Evolutionary conservation across 2,329 filamentous ascomycete genomes (phyloP), one percentile per base, ranked within the genome.

Genomic region (Aspergillus awamori): DNA sequence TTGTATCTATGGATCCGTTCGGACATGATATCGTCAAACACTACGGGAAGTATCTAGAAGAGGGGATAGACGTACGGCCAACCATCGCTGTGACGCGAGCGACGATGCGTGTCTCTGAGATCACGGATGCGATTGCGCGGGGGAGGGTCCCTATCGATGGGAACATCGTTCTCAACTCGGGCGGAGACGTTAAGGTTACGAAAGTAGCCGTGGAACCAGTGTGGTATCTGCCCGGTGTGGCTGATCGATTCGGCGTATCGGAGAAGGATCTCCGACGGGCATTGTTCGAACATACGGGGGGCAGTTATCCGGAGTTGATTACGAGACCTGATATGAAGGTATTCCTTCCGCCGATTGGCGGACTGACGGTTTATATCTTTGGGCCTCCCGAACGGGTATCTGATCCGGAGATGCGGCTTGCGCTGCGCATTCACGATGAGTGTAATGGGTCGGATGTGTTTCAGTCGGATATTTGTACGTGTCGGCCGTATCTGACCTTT

Each of bases 391-490:
- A 91, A 56, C 96, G 95, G 74, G 95, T 98, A 87, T 91, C 92
- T 5, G 91, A 98, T 73, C 89, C 92, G 51, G 91, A 89, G 57
- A 88, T 88, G 59, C 87, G 86, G 63, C 83, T 98, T 43, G 92
- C 95, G 15, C 82, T 98, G 61, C 88, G 95, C 67, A 88, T 98
- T 51, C 95, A 91, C 74, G 89, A 91, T 71, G 88, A 91, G 82
- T 98, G 95, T 79, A 98, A 98, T 74, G 95, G 95, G 60, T 96
- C 91, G 75, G 95, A 99, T 78, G 95, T 98, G 47, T 99, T 98
- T 76, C 93, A 94, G 63, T 97, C 93, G 24, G 95, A 99, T 76
- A 99, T 98, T 72, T 98, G 95, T 80, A 98, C 95, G 11, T 98
- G 94, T 60, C 75, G 79, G 36, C 95, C 95, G 15, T 98, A 98